A percentile compares a stretch with the other conserved stretches of the same genome.
Evolutionary conservation across 352 stramenopile genomes (phyloP).

Genomic region (Phytopythium oedochilum): DNA sequence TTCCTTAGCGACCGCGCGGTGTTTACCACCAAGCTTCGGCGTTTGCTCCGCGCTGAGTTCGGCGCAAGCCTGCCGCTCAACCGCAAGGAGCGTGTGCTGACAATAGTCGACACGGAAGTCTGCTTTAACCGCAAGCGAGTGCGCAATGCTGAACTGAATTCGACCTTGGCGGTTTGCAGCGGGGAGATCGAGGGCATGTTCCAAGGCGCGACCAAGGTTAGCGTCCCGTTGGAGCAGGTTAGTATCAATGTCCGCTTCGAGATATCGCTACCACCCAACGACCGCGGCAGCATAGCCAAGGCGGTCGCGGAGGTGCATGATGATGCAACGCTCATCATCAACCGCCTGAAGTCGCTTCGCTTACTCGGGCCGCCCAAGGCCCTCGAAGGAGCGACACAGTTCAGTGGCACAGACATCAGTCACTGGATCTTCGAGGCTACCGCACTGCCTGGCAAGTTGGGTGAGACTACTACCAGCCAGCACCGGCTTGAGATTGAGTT

Average conservation of each 20-base stretch:
- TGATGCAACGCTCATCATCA: conserved; percentile 24
- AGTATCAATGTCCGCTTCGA: conserved; percentile 33
- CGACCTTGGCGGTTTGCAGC: conserved; percentile 9
- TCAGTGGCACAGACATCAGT: not conserved
- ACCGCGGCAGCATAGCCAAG: conserved; percentile 26
- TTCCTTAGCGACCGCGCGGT: conserved; percentile 7
- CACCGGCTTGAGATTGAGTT: conserved; percentile 20
- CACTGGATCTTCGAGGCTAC: not conserved
- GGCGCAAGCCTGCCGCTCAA: conserved; percentile 27
- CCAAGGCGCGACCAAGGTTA: conserved; percentile 3
- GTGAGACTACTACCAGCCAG: not conserved
- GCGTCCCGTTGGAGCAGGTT: conserved; percentile 13
- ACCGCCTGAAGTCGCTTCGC: conserved; percentile 17
- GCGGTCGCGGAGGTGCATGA: conserved; percentile 23
- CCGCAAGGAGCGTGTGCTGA: conserved; percentile 35
- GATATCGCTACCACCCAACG: conserved; percentile 35
- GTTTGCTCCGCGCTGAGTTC: conserved; percentile 28
- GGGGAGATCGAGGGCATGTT: conserved; percentile 3
- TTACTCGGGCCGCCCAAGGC: conserved; percentile 1
- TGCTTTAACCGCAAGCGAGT: conserved; percentile 16
- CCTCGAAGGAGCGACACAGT: not conserved
- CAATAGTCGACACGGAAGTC: conserved; percentile 24
- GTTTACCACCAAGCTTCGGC: conserved; percentile 28
- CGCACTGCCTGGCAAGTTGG: too few species aligned
- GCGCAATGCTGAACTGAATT: conserved; percentile 16